Evolutionary conservation across 192 early-diverging fungal species (phyloP), one percentile per base, ranked within the genome.

Genomic region (Geosiphon pyriformis): DNA sequence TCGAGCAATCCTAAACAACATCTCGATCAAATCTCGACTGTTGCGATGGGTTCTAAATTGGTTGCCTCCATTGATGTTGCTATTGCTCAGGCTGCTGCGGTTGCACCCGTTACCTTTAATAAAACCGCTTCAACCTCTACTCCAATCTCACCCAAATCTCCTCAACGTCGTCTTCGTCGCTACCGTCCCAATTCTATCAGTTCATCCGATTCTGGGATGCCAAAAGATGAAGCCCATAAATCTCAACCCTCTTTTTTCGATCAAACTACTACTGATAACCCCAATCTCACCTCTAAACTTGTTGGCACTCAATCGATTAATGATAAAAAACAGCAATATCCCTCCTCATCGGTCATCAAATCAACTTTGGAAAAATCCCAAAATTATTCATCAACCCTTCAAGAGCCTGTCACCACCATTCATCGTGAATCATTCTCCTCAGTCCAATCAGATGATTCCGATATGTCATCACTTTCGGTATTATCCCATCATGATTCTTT

Each of bases 351-450:
- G 49, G 42, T 23, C 10, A 52, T 20, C 4, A 52, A 10, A 52
- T 4, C 20, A 7, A 20, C 22, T 4, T 20, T 52, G 20, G 50
- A 20, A 0, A 10, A 46, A 8, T 31, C 46, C 1, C 27, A 46
- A 61, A n/a, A 46, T 48, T 48, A 48, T 48, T 59, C 23, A 6
- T 59, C 58, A 6, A 42, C 34, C 12, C 11, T 4, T 59, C 58
- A 59, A 23, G 30, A n/a, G 11, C 42, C 58, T 23, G 2, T 17
- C 48, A 17, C 29, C 8, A 2, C 63, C 12, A 23, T 27, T 1
- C 63, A 65, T 65, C 63, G 63, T 54, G 63, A 65, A 47, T 65
- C 63, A 12, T 29, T 65, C 26, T 64, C 62, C 26, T 65, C 63
- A 26, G 29, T 27, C 7, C 34, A 32, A 15, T 65, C 60, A 15